Evolutionary conservation across 192 early-diverging fungal species (phyloP).

Genomic region (Backusella mclennaniae): DNA sequence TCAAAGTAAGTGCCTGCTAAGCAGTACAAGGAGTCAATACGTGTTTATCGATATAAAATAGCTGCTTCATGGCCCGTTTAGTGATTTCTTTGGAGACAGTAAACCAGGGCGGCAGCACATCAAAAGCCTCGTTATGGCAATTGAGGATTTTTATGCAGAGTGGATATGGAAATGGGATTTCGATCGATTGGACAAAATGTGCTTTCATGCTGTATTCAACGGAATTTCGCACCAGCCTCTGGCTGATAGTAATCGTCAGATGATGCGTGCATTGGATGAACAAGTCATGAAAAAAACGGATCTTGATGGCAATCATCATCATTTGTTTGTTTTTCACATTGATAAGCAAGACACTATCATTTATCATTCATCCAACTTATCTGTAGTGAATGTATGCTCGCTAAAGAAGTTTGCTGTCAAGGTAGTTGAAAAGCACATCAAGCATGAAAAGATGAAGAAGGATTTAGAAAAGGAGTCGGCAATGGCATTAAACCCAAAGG

Average conservation of each 20-base stretch:
- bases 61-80: conserved; percentile 44
- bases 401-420: conserved; percentile 30
- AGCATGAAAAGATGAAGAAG: conserved; percentile 4
- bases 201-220: conserved; percentile 35
- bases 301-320: background rate
- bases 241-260: conserved; percentile 18
- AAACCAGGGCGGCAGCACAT: conserved; percentile 32
- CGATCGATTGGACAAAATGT: conserved; percentile 40
- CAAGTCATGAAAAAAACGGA: background rate
- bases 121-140: conserved; percentile 22
- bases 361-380: conserved; percentile 23
- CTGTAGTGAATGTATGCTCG: conserved; percentile 20
- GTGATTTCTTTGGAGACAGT: conserved; percentile 16
- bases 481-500: conserved; percentile 9
- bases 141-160: conserved; percentile 58
- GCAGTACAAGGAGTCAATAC: background rate
- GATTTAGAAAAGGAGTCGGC: background rate
- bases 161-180: conserved; percentile 64
- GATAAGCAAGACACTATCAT: conserved; percentile 15
- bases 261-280: conserved; percentile 24
- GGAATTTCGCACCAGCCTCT: conserved; percentile 28
- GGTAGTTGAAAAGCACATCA: conserved; percentile 4
- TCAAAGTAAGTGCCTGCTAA: conserved; percentile 27
- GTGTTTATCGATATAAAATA: conserved; percentile 13
- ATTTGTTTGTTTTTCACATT: conserved; percentile 26